Conservation (phyloP, 2,329 filamentous ascomycete genomes). For the Sclerotinia spermophila region DNA sequence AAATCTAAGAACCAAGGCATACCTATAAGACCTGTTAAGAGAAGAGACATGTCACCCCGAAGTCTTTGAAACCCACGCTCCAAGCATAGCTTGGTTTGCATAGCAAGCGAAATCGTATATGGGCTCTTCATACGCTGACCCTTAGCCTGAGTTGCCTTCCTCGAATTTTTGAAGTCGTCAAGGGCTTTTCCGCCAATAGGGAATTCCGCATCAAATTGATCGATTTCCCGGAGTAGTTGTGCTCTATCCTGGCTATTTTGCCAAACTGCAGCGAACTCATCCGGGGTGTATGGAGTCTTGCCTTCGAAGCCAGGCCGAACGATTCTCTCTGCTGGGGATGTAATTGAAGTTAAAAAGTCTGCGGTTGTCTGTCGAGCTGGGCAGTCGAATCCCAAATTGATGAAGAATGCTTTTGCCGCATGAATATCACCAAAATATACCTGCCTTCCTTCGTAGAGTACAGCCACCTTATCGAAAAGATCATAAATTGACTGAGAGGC, state of each 20-base stretch:
- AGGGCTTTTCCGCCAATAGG: slow-evolving; percentile 35
- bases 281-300: slow-evolving; percentile 51
- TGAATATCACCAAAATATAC: slow-evolving; percentile 66
- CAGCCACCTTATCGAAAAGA: slow-evolving; percentile 64
- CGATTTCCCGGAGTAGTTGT: slow-evolving; percentile 46
- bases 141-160: slow-evolving; percentile 36
- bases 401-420: slow-evolving; percentile 65
- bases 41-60: slow-evolving; percentile 68
- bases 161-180: slow-evolving; percentile 42
- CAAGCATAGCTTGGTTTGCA: slow-evolving; percentile 77
- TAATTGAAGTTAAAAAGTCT: slow-evolving; percentile 77
- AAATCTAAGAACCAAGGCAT: background rate
- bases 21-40: slow-evolving; percentile 45
- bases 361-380: slow-evolving; percentile 52
- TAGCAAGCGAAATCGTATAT: slow-evolving; percentile 72
- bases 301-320: slow-evolving; percentile 55
- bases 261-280: slow-evolving; percentile 53
- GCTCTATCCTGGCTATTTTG: slow-evolving; percentile 45
- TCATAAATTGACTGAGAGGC: slow-evolving; percentile 63
- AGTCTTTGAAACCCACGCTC: slow-evolving; percentile 77
- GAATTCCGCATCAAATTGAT: slow-evolving; percentile 47
- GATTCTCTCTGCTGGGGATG: slow-evolving; percentile 55
- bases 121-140: slow-evolving; percentile 63
- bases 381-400: slow-evolving; percentile 68
- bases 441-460: slow-evolving; percentile 65